A percentile compares a stretch with the other conserved stretches of the same genome.
Evolutionary conservation across 2,329 filamentous ascomycete species (phyloP).

Genomic region (Diaporthe vaccinii): DNA sequence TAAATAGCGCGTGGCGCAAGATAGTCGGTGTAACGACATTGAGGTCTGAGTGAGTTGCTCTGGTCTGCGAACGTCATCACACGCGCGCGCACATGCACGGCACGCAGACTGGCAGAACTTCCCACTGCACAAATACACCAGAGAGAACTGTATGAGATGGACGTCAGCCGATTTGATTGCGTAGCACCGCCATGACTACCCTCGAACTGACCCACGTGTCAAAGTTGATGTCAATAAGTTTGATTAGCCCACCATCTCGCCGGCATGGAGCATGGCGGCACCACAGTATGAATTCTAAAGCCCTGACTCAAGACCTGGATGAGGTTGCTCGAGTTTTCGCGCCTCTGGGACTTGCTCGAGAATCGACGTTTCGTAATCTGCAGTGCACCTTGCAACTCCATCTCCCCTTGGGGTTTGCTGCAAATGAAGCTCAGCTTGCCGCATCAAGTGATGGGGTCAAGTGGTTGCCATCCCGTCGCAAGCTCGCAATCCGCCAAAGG

Average conservation of each 20-base stretch:
- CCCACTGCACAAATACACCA: not conserved
- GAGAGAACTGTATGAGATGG: not conserved
- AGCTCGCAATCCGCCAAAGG: not conserved
- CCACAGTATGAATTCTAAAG: not conserved
- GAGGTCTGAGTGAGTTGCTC: not conserved
- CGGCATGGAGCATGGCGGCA: not conserved
- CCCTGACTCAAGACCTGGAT: not conserved
- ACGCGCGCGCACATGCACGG: not conserved
- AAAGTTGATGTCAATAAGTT: not conserved
- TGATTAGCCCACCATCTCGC: conserved; percentile 1
- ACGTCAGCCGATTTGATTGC: conserved; percentile 4
- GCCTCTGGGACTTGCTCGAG: not conserved
- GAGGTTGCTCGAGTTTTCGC: not conserved
- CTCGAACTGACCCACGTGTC: not conserved
- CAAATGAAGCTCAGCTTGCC: not conserved
- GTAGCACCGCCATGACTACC: conserved; percentile 1
- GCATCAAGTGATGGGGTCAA: conserved; percentile 24
- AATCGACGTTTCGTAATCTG: not conserved
- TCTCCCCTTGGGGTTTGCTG: conserved; percentile 10
- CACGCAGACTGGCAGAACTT: not conserved
- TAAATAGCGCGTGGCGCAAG: conserved; percentile 11
- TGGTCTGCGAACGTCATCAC: conserved; percentile 11
- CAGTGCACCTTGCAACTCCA: not conserved
- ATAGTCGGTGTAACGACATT: conserved; percentile 30
- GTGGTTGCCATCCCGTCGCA: not conserved